phyloP scores from a whole-genome alignment of 2,329 filamentous ascomycete genomes.

The Colletotrichum somersetense region DNA sequence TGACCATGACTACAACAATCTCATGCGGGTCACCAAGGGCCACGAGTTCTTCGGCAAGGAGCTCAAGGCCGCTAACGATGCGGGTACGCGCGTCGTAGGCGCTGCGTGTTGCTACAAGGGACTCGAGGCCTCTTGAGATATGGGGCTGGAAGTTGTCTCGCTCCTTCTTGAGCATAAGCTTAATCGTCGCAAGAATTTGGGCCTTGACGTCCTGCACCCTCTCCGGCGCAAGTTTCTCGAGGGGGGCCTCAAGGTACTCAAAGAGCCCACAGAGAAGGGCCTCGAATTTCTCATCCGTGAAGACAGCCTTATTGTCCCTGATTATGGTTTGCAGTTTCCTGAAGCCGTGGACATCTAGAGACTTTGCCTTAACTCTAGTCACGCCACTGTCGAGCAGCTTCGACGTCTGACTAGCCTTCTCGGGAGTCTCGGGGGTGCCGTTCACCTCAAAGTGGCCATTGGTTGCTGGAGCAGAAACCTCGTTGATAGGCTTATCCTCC shows the following conservation, averaged over 20 bases:
- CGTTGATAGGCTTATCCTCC: slow-evolving; percentile 72
- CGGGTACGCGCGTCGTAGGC: slow-evolving; percentile 77
- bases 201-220: slow-evolving; percentile 80
- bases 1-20: slow-evolving; percentile 67
- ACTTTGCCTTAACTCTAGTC: slow-evolving; percentile 76
- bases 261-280: slow-evolving; percentile 76
- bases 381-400: slow-evolving; percentile 81
- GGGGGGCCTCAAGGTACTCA: slow-evolving; percentile 75
- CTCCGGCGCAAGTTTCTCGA: slow-evolving; percentile 67
- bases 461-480: slow-evolving; percentile 56
- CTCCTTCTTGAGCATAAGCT: slow-evolving; percentile 77
- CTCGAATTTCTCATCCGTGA: slow-evolving; percentile 77
- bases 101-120: slow-evolving; percentile 74
- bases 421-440: slow-evolving; percentile 55
- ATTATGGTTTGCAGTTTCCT: slow-evolving; percentile 81
- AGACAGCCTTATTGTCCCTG: slow-evolving; percentile 73
- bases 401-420: slow-evolving; percentile 68
- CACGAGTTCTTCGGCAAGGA: slow-evolving; percentile 79
- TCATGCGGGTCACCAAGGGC: slow-evolving; percentile 73
- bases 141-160: slow-evolving; percentile 75
- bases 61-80: slow-evolving; percentile 80
- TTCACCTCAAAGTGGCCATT: slow-evolving; percentile 25
- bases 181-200: slow-evolving; percentile 80
- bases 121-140: slow-evolving; percentile 75
- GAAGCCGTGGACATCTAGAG: slow-evolving; percentile 85